Evolutionary conservation across 495 filamentous ascomycete genomes (phyloP), one percentile per base, ranked within the genome.

Genomic region (Acidomyces sp.): DNA sequence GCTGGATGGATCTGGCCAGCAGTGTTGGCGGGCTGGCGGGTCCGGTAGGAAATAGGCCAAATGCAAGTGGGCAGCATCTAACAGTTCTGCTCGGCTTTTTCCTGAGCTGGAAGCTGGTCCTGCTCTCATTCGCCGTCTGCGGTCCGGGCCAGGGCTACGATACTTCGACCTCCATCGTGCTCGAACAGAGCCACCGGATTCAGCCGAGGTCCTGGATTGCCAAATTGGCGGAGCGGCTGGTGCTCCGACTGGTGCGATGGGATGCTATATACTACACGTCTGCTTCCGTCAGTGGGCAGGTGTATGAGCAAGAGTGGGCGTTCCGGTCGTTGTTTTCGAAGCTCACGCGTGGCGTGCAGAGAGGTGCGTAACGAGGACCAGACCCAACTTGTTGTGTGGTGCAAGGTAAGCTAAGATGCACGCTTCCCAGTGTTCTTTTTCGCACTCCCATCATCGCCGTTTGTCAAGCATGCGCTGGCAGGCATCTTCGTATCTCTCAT

Each of bases 231-330:
- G 35, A 34, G 33, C 45, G 45, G 37, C 33, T 69, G 44, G 46
- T 62, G 58, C 41, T 53, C 20, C 77, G 75, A 37, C 67, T 94
- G 27, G 75, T 77, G 0, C 71, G 88, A 60, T 97, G 90, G 90
- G 90, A 97, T 55, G 78, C 82, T 25, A 77, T 97, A 38, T 96
- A 94, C 57, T 96, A 82, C 52, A 63, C 78, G 24, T 71, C 76
- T 39, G 58, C 65, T 31, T 77, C 85, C 0, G 63, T 69, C 39
- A 64, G 76, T 23, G 86, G 85, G 17, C 85, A 95, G 46, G 36
- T 77, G 7, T 87, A 79, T 61, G 90, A 97, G 61, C 92, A 97
- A 62, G 85, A 95, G 62, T 96, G 87, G 86, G 90, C 92, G 1
- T 97, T 93, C 63, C 79, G 85, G 16, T 73, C 67, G 58, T 75